Percentiles rank a stretch among this genome's conserved stretches.
phyloP scores from a whole-genome alignment of 2,329 filamentous ascomycete species.

The Hansfordia pulvinata region DNA sequence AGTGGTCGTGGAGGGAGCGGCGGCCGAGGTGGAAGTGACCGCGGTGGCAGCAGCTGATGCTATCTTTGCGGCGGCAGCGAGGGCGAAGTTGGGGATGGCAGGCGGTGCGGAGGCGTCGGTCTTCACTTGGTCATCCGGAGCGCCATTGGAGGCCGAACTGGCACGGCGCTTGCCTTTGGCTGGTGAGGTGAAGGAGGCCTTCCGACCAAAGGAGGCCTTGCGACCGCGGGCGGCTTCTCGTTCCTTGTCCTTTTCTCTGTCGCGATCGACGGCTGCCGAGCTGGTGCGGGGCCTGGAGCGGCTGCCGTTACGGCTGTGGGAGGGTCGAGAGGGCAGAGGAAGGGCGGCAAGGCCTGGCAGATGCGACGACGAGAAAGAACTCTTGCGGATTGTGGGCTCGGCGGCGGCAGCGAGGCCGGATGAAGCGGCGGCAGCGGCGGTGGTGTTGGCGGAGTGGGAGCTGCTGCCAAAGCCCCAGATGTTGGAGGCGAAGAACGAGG shows the following conservation, averaged over 20 bases:
- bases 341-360: too few relatives aligned
- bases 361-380: too few relatives aligned
- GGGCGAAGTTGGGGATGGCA: slow-evolving; percentile 39
- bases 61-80: slow-evolving; percentile 33
- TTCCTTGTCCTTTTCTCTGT: slow-evolving; percentile 2
- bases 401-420: too few relatives aligned
- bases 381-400: too few relatives aligned
- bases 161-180: slow-evolving; percentile 23
- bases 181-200: slow-evolving; percentile 33
- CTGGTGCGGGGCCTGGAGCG: slow-evolving; percentile 22
- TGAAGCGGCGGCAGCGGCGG: too few relatives aligned
- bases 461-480: too few relatives aligned
- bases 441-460: too few relatives aligned
- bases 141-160: slow-evolving; percentile 21
- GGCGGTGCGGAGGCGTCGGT: slow-evolving; percentile 34
- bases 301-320: too few relatives aligned
- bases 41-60: slow-evolving; percentile 15
- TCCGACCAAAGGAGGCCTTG: slow-evolving; percentile 39
- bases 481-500: too few relatives aligned
- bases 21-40: slow-evolving; percentile 17
- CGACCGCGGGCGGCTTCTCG: slow-evolving; percentile 26
- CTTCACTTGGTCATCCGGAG: slow-evolving; percentile 15
- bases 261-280: slow-evolving; percentile 11
- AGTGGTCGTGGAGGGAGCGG: slow-evolving; percentile 29
- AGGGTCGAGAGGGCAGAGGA: too few relatives aligned